Evolutionary conservation across 371 early-diverging fungal species (phyloP).

Genomic region (Conidiobolus incongruus): DNA sequence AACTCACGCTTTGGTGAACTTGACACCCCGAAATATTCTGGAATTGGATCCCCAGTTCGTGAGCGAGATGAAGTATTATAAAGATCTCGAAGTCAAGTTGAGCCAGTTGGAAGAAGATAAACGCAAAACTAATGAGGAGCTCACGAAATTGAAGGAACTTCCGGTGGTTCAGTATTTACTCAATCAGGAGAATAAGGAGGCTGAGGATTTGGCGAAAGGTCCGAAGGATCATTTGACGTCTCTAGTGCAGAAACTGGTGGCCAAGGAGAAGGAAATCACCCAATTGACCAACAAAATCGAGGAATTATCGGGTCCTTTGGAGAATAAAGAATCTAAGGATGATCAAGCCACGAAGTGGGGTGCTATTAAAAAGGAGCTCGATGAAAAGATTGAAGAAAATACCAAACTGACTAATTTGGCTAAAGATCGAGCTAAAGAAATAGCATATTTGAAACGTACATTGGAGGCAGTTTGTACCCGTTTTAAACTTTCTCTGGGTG

Average conservation of each 20-base stretch:
- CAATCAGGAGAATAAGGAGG: not conserved
- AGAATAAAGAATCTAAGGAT: not conserved
- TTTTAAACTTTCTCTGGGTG: conserved; percentile 11
- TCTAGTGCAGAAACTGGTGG: conserved; percentile 13
- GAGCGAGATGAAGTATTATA: not conserved
- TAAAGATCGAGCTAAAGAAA: conserved; percentile 12
- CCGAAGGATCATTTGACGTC: conserved; percentile 10
- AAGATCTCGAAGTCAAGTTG: not conserved
- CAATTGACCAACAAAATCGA: conserved; percentile 14
- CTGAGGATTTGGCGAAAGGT: conserved; percentile 3
- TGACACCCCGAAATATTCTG: not conserved
- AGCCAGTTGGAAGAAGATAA: not conserved
- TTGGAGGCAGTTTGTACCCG: conserved; percentile 14
- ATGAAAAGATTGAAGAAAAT: not conserved
- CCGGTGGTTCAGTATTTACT: conserved; percentile 1
- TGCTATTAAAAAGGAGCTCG: conserved; percentile 6
- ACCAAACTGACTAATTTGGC: conserved; percentile 10
- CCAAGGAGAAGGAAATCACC: conserved; percentile 14
- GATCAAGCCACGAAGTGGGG: conserved; percentile 2
- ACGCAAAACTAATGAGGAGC: not conserved
- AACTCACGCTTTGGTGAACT: not conserved
- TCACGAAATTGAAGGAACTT: not conserved
- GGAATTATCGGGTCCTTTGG: conserved; percentile 7
- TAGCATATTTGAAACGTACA: conserved; percentile 13
- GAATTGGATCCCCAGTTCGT: not conserved